Evolutionary conservation across 495 filamentous ascomycete genomes (phyloP).

Genomic region (Astrothelium macrocarpum): DNA sequence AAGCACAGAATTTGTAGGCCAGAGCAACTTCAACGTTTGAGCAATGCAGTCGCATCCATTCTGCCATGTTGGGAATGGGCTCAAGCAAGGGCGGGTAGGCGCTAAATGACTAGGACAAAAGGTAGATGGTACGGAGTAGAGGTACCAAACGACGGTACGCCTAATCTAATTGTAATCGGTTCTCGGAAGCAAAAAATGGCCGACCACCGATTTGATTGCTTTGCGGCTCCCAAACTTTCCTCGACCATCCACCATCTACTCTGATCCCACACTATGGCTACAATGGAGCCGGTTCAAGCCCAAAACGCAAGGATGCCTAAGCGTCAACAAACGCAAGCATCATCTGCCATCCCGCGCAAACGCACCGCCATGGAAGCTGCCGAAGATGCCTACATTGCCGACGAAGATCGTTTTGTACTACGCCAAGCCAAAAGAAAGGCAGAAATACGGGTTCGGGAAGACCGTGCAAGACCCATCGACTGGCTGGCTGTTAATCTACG

Average conservation of each 20-base stretch:
- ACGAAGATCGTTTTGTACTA: constrained; percentile 92
- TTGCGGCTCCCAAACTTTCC: not conserved
- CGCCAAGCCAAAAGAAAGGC: constrained; percentile 98
- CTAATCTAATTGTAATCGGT: not conserved
- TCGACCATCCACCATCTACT: not conserved
- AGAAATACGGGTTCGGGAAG: constrained; percentile 89
- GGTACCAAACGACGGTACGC: too few relatives aligned
- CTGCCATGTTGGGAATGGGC: not conserved
- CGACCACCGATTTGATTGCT: constrained; percentile 3
- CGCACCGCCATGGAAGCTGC: constrained; percentile 29
- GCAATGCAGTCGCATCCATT: not conserved
- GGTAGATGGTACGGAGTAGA: too few relatives aligned
- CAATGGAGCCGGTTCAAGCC: not conserved
- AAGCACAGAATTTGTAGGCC: not conserved
- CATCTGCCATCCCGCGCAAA: constrained; percentile 26
- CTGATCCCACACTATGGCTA: not conserved
- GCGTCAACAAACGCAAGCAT: not conserved
- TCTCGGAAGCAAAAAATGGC: not conserved
- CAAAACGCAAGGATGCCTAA: not conserved
- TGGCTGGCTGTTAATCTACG: constrained; percentile 87
- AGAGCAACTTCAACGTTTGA: not conserved
- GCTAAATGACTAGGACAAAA: not conserved
- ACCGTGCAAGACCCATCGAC: constrained; percentile 86
- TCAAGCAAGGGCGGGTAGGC: not conserved
- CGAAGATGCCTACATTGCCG: constrained; percentile 63